Evolutionary conservation across 148 eudicot genomes (phyloP).

Genomic region (Pouteria glomerata): DNA sequence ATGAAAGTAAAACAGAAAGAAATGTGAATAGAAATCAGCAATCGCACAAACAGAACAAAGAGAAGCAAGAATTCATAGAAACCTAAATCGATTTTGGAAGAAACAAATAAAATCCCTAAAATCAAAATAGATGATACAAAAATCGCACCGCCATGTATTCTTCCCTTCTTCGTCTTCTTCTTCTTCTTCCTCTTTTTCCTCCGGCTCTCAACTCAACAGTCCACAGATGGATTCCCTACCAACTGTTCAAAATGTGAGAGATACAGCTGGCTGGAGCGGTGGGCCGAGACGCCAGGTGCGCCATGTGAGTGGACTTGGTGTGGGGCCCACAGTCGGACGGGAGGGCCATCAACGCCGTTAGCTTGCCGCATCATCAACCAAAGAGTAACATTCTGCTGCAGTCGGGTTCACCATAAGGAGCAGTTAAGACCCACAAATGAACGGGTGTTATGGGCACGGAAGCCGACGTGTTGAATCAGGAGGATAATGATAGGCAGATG

Average conservation of each 20-base stretch:
- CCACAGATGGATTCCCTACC: not conserved
- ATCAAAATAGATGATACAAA: not conserved
- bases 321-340: constrained; percentile 1
- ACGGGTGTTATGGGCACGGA: too few species aligned
- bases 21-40: not conserved
- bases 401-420: not conserved
- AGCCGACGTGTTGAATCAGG: too few species aligned
- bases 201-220: not conserved
- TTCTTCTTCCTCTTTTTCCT: not conserved
- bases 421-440: too few species aligned
- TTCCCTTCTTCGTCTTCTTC: not conserved
- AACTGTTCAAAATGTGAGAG: not conserved
- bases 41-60: not conserved
- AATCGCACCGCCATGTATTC: constrained; percentile 12
- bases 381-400: not conserved
- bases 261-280: constrained; percentile 5
- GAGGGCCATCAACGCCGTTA: not conserved
- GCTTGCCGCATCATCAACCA: not conserved
- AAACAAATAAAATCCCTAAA: not conserved
- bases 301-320: constrained; percentile 3
- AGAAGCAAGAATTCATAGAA: not conserved
- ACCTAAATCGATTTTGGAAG: not conserved
- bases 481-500: too few species aligned
- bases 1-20: not conserved
- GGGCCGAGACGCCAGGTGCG: not conserved